Base-by-base conservation (phyloP, 2,329 filamentous ascomycete species). In the Colletotrichum spinosum region DNA sequence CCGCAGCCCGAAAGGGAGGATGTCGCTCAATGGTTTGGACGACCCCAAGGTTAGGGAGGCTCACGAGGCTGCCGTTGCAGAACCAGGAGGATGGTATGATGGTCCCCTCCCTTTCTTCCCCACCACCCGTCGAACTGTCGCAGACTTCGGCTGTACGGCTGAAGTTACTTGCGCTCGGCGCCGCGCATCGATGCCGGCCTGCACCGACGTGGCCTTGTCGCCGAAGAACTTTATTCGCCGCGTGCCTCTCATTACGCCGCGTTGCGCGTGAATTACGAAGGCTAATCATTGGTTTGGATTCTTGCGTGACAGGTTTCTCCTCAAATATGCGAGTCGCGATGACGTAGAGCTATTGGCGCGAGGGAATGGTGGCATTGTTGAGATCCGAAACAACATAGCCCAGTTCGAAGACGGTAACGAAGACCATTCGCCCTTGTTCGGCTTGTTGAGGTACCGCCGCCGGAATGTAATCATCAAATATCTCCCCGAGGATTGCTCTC, bases 1-100 rank as follows among this genome's bases (percentile, higher is more conserved):
- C 39, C 46, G 44, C 60, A 54, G 60, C 44, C 5, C 49, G 48
- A 67, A 56, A 61, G 56, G 56, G 46, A 66, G 44, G 38, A 98
- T 98, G 95, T 97, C 95, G 84, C 86, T 98, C 80, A 97, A 97
- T 89, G 96, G 96, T 70, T 86, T 98, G 80, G 94, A 97, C 82
- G 87, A 89, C 81, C 83, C 86, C 72, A 87, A 88, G 75, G 87
- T 99, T 80, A 88, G 90, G 80, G 93, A 97, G 81, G 94, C 94
- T 73, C 90, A 97, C 80, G 91, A 94, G 75, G 83, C 88, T 72
- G 92, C 93, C 61, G 83, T 90, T 72, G 87, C 87, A 66, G 96
- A 98, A 80, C 88, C 93, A 64, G 94, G 94, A 82, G 94, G 94
- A 90, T 99, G 96, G 96, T 98, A 86, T 79, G 92, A 86, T 79